Conservation (phyloP, 2,329 filamentous ascomycete genomes). For the Alternaria triticina region DNA sequence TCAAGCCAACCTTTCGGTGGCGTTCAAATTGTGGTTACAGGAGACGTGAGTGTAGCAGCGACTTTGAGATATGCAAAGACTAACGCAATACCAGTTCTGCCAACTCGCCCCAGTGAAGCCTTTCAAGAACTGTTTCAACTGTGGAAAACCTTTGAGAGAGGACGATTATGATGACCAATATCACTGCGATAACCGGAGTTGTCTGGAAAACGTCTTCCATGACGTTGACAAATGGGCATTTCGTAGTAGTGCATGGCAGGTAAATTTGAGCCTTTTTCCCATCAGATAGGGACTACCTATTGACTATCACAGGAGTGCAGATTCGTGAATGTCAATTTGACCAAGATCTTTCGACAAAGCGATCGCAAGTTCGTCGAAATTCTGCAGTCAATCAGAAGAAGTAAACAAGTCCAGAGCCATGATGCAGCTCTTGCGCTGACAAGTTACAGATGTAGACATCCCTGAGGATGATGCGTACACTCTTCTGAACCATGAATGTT, state of each 20-base stretch:
- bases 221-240: slow-evolving; percentile 68
- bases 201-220: slow-evolving; percentile 33
- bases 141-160: slow-evolving; percentile 44
- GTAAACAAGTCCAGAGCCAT: slow-evolving; percentile 30
- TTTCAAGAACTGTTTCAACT: slow-evolving; percentile 60
- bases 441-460: not conserved
- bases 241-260: slow-evolving; percentile 59
- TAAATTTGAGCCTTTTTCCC: not conserved
- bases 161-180: not conserved
- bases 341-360: slow-evolving; percentile 63
- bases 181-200: not conserved
- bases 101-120: slow-evolving; percentile 64
- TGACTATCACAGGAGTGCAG: slow-evolving; percentile 48
- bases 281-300: not conserved
- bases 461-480: not conserved
- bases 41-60: slow-evolving; percentile 51
- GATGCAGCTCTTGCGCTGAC: not conserved
- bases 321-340: slow-evolving; percentile 61
- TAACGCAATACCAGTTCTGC: slow-evolving; percentile 25
- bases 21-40: slow-evolving; percentile 62
- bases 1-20: slow-evolving; percentile 51
- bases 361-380: slow-evolving; percentile 62
- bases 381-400: slow-evolving; percentile 62
- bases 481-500: slow-evolving; percentile 10
- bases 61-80: not conserved